phyloP scores from a whole-genome alignment of 2,329 filamentous ascomycete genomes.

The Epichloe amarillans region DNA sequence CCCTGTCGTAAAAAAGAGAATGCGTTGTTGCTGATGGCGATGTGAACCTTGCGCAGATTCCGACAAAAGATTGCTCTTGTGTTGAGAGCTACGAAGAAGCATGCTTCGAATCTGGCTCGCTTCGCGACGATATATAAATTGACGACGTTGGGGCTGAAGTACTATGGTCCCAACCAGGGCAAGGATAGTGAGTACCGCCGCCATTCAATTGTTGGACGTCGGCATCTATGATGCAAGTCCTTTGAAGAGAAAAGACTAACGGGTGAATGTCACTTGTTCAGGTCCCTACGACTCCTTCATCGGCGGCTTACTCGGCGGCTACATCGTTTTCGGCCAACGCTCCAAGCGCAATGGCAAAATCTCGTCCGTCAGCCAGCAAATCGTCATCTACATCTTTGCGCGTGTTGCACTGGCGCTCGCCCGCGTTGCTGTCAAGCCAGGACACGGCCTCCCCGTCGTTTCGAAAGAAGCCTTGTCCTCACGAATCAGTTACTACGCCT shows the following conservation, averaged over 20 bases:
- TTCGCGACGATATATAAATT: constrained; percentile 89
- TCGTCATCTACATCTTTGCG: constrained; percentile 95
- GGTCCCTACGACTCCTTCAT: constrained; percentile 73
- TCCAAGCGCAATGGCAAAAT: constrained; percentile 51
- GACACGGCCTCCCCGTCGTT: constrained; percentile 34
- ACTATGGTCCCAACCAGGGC: constrained; percentile 42
- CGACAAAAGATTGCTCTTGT: constrained; percentile 68
- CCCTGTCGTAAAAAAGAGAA: neutral
- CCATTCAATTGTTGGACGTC: neutral
- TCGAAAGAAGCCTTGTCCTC: constrained; percentile 33
- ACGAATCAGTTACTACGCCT: constrained; percentile 57
- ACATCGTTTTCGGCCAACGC: constrained; percentile 71
- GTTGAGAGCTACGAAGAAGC: constrained; percentile 73
- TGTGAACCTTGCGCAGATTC: constrained; percentile 27
- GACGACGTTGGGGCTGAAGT: constrained; percentile 61
- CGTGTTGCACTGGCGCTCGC: constrained; percentile 76
- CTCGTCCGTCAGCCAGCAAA: constrained; percentile 83
- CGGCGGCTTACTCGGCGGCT: constrained; percentile 78
- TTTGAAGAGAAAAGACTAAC: neutral
- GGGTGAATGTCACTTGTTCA: constrained; percentile 7
- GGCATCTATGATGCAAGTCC: neutral
- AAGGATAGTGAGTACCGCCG: constrained; percentile 35
- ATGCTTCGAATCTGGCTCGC: constrained; percentile 80
- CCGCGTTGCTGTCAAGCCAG: constrained; percentile 63
- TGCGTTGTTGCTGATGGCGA: neutral